Evolutionary conservation across 2,329 filamentous ascomycete genomes (phyloP), one percentile per base, ranked within the genome.

Genomic region (Aspergillus jensenii): DNA sequence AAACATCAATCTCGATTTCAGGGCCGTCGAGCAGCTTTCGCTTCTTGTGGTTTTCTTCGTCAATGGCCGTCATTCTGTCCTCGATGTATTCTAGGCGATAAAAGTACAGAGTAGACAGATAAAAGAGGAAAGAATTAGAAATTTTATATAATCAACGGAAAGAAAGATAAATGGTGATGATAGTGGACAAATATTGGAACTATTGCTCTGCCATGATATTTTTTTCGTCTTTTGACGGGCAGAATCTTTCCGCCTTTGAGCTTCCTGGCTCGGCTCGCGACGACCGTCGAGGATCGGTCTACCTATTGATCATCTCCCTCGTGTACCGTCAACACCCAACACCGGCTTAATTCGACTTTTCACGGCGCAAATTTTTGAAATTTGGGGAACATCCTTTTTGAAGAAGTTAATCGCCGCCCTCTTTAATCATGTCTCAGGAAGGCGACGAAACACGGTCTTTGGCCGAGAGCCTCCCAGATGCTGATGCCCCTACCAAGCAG

Each of bases 1-100:
- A 82, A 62, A 99, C 79, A 73, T 99, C 91, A 71, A 99, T 92
- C 74, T 96, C 91, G 69, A 99, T 89, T 68, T 93, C 90, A 23
- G 72, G 60, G 39, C 69, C 72, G 17, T 77, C 77, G 50, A 71
- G 67, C 39, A 86, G 79, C 76, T 93, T 95, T 75, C 90, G 89
- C 79, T 96, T 91, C 71, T 84, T 89, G 44, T 71, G 64, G 40
- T 59, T 66, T 45, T 62, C 61, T 59, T 73, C 68, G 31, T 63
- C 59, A 23, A 66, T 47, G 44, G 65, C 67, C 8, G 65, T 47
- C 72, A 75, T 76, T 53, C 53, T 68, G 35, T 51, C 14, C 19
- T 17, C 21, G 21, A 17, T 11, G 11, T 44, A 14, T 11, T 2
- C 9, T 50, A 35, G 3, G n/a, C 6, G 14, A 12, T 37, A n/a